Evolutionary conservation across 192 early-diverging fungal genomes (phyloP), one percentile per base, ranked within the genome.

Genomic region (Podila epicladia): DNA sequence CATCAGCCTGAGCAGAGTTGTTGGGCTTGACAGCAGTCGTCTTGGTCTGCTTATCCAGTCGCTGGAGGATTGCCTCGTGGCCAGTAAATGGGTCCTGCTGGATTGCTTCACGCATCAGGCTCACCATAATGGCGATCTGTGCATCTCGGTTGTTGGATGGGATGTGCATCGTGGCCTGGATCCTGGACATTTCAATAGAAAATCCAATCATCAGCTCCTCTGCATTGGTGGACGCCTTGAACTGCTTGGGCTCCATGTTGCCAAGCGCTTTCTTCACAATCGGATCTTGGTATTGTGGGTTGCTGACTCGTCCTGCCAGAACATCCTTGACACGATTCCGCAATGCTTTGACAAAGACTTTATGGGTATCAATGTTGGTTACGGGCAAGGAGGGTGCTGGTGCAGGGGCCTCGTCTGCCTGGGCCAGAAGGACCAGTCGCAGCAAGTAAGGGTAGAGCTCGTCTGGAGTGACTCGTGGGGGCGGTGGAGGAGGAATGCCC

Each of bases 191-290:
- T 17, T 82, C 83, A 2, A 77, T 75, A 37, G 84, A 75, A 45
- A 86, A 89, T 20, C 79, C 69, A 4, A 89, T 53, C 17, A 86
- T 62, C 24, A 89, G 31, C 61, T 89, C 85, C 55, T 89, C 86
- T 7, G 78, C 75, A 49, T 83, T 85, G 29, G 80, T 85, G 11
- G 78, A 71, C 1, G 84, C 73, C 58, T 82, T 82, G 68, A 80
- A 82, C 24, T 82, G 80, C 33, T 88, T 82, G n/a, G 74, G 61
- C 51, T 84, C 82, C 62, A 87, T 65, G 49, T 73, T 55, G 1
- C 38, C 48, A 5, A 87, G 67, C 0, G 82, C 74, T 26, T 69
- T 69, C 11, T 76, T 65, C 24, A 90, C 83, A 12, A 85, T 69
- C 20, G 70, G 79, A 68, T 90, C 87, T 26, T 72, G 66, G 74